Conservation (phyloP, 2,329 filamentous ascomycete genomes). For the Clonostachys solani region DNA sequence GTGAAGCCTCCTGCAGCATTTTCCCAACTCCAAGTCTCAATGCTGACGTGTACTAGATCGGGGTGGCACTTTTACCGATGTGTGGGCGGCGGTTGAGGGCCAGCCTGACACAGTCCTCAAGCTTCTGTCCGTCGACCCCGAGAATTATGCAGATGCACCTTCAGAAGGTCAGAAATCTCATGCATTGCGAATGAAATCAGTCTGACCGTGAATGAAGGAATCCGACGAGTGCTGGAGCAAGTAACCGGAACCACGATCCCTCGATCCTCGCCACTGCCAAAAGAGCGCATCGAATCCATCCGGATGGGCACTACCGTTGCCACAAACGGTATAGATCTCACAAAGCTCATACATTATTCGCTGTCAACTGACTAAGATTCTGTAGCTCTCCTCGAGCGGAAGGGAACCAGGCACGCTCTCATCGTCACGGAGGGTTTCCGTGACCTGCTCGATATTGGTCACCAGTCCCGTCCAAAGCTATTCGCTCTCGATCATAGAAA, state of each 20-base stretch:
- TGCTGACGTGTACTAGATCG: conserved; percentile 8
- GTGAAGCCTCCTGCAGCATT: background rate
- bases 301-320: conserved; percentile 75
- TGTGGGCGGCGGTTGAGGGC: background rate
- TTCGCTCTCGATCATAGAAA: conserved; percentile 67
- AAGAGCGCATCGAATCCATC: conserved; percentile 63
- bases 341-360: conserved; percentile 48
- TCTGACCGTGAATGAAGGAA: conserved; percentile 12
- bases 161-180: conserved; percentile 51
- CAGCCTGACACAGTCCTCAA: conserved; percentile 33
- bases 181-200: conserved; percentile 8
- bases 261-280: conserved; percentile 52
- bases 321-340: conserved; percentile 48
- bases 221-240: conserved; percentile 36
- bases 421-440: conserved; percentile 64
- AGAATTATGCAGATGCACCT: conserved; percentile 63
- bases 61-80: conserved; percentile 19
- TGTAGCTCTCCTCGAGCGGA: conserved; percentile 57
- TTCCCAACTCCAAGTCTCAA: background rate
- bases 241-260: background rate
- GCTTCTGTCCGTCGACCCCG: background rate
- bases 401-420: conserved; percentile 66
- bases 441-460: conserved; percentile 69
- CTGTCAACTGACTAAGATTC: conserved; percentile 51
- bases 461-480: conserved; percentile 67